These are phyloP conservation scores for Mycena indigotica DNA, from an alignment of 768 basidiomycete species.

Conservation along the genomic window DNA sequence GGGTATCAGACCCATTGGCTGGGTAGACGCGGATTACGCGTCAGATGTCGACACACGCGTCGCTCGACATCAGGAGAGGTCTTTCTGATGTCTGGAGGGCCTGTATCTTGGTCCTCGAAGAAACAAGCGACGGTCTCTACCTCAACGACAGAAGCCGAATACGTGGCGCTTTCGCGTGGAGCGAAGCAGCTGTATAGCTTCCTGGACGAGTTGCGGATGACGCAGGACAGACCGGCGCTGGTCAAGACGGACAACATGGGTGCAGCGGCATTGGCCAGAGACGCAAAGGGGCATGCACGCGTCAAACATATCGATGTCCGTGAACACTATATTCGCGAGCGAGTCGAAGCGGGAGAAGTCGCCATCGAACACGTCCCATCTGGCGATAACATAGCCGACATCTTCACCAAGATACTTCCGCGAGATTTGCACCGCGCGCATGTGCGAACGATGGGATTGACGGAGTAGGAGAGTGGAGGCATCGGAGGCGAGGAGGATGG, in stretches of 20 bases:
- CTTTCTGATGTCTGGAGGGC: background rate
- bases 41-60: background rate
- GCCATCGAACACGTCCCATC: background rate
- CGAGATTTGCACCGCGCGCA: no score
- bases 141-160: background rate
- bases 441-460: no score
- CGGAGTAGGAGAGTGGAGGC: no score
- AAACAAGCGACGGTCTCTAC: background rate
- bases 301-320: background rate
- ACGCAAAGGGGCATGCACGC: no score
- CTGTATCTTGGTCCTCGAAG: background rate
- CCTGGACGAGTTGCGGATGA: background rate
- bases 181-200: background rate
- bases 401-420: background rate
- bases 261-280: background rate
- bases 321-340: background rate
- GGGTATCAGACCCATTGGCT: slow-evolving; percentile 10
- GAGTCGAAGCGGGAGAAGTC: background rate
- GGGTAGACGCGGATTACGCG: slow-evolving; percentile 18
- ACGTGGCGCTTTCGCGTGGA: background rate
- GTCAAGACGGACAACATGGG: background rate
- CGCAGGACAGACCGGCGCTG: background rate
- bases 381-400: background rate
- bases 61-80: slow-evolving; percentile 1
- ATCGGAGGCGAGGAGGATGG: no score